Evolutionary conservation across 2,329 filamentous ascomycete species (phyloP).

Genomic region (Diaporthe vexans): DNA sequence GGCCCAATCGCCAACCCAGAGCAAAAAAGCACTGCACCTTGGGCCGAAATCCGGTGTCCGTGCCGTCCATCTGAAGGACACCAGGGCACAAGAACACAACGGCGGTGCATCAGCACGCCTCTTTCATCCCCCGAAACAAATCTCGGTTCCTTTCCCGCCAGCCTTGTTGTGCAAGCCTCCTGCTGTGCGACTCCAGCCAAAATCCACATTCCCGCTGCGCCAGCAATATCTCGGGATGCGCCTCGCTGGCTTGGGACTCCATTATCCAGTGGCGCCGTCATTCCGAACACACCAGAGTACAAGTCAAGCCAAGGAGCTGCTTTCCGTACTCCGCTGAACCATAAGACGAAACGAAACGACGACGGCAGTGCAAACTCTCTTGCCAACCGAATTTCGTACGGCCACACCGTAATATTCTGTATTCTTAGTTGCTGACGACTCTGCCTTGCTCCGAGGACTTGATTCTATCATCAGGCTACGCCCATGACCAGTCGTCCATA

Average conservation of each 20-base stretch:
- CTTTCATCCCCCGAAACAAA: slow-evolving; percentile 33
- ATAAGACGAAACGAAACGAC: slow-evolving; percentile 28
- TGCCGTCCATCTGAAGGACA: slow-evolving; percentile 13
- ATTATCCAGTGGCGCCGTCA: slow-evolving; percentile 17
- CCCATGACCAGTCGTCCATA: slow-evolving; percentile 20
- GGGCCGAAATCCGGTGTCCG: slow-evolving; percentile 16
- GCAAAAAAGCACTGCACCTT: slow-evolving; percentile 8
- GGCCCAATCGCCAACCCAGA: not conserved
- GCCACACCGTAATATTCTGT: not conserved
- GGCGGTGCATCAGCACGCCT: slow-evolving; percentile 8
- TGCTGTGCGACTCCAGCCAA: slow-evolving; percentile 34
- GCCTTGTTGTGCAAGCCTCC: slow-evolving; percentile 33
- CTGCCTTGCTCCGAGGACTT: not conserved
- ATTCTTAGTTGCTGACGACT: not conserved
- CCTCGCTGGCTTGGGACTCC: slow-evolving; percentile 21
- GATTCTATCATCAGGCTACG: not conserved
- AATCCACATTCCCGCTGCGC: slow-evolving; percentile 26
- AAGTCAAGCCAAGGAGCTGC: not conserved
- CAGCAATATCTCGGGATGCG: slow-evolving; percentile 17
- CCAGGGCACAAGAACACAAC: slow-evolving; percentile 2
- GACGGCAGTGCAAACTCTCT: not conserved
- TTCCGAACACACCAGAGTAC: not conserved
- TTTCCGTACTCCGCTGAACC: not conserved
- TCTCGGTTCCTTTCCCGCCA: slow-evolving; percentile 25
- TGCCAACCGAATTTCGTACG: slow-evolving; percentile 4